Conservation (phyloP, 2,329 filamentous ascomycete genomes). For the Drechmeria coniospora region DNA sequence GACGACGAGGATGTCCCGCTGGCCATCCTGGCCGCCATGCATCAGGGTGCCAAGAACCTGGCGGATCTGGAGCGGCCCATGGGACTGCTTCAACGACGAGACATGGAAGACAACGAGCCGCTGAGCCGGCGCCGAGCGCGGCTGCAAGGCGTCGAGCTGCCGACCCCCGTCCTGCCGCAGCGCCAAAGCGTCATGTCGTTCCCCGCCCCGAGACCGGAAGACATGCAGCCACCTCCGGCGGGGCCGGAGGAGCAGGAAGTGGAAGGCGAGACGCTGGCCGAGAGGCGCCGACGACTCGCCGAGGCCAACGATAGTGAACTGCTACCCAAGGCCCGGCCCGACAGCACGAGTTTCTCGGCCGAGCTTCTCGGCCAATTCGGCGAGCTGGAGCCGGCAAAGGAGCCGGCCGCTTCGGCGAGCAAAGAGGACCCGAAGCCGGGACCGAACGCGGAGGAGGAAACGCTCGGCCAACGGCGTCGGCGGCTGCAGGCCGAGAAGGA, state of each 20-base stretch:
- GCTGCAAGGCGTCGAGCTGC: constrained; percentile 47
- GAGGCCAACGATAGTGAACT: constrained; percentile 30
- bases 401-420: constrained; percentile 10
- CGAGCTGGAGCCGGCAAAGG: constrained; percentile 27
- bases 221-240: too few species aligned
- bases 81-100: constrained; percentile 64
- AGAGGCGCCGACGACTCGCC: constrained; percentile 49
- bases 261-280: constrained; percentile 50
- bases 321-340: constrained; percentile 38
- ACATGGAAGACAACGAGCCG: constrained; percentile 86
- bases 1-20: constrained; percentile 81
- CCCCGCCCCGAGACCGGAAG: too few species aligned
- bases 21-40: constrained; percentile 55
- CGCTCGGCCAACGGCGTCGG: constrained; percentile 59
- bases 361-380: constrained; percentile 55
- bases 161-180: constrained; percentile 22
- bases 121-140: constrained; percentile 62
- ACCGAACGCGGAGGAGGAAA: constrained; percentile 46
- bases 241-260: constrained; percentile 38
- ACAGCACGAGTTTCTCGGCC: constrained; percentile 50
- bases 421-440: constrained; percentile 28
- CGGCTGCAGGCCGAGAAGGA: constrained; percentile 57
- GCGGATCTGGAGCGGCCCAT: constrained; percentile 48
- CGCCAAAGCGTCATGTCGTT: constrained; percentile 30
- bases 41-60: constrained; percentile 33